Conservation (phyloP, 2,329 filamentous ascomycete species). For the Exserohilum turcica region DNA sequence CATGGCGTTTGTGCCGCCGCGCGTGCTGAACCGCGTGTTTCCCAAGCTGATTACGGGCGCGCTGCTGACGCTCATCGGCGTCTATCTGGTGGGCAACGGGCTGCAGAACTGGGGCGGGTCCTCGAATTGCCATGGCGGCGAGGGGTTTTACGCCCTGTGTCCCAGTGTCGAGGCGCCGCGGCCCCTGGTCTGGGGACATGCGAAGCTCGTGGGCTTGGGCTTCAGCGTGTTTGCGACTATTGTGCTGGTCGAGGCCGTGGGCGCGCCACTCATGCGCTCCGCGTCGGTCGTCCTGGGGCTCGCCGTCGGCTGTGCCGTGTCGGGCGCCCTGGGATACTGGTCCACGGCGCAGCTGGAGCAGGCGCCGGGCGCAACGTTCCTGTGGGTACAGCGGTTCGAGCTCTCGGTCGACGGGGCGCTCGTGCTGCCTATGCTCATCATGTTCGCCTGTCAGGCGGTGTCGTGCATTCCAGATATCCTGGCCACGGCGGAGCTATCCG, state of each 20-base stretch:
- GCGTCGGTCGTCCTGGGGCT: slow-evolving; percentile 36
- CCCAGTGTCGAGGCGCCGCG: slow-evolving; percentile 25
- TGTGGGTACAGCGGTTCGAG: slow-evolving; percentile 37
- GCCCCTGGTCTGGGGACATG: slow-evolving; percentile 41
- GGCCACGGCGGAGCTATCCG: slow-evolving; percentile 34
- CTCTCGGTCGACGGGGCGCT: slow-evolving; percentile 36
- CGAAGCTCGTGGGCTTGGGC: slow-evolving; percentile 35
- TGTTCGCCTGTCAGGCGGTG: slow-evolving; percentile 38
- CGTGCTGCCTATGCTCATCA: slow-evolving; percentile 35
- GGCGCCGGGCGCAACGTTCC: slow-evolving; percentile 32
- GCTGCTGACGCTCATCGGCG: slow-evolving; percentile 31
- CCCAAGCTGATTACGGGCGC: slow-evolving; percentile 36
- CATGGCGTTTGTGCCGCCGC: slow-evolving; percentile 35
- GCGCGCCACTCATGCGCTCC: slow-evolving; percentile 37
- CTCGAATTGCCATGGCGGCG: slow-evolving; percentile 34
- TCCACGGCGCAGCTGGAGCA: slow-evolving; percentile 22
- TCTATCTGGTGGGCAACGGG: slow-evolving; percentile 34
- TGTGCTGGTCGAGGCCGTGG: slow-evolving; percentile 32
- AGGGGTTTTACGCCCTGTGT: slow-evolving; percentile 35
- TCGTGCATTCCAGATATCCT: slow-evolving; percentile 47
- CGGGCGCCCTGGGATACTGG: slow-evolving; percentile 37
- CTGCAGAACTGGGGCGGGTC: slow-evolving; percentile 39
- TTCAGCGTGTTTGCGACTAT: slow-evolving; percentile 39
- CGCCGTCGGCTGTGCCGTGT: slow-evolving; percentile 34
- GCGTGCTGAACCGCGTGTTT: slow-evolving; percentile 30